Conservation (phyloP, 441 rosid genomes). For the Euphorbia corollata region DNA sequence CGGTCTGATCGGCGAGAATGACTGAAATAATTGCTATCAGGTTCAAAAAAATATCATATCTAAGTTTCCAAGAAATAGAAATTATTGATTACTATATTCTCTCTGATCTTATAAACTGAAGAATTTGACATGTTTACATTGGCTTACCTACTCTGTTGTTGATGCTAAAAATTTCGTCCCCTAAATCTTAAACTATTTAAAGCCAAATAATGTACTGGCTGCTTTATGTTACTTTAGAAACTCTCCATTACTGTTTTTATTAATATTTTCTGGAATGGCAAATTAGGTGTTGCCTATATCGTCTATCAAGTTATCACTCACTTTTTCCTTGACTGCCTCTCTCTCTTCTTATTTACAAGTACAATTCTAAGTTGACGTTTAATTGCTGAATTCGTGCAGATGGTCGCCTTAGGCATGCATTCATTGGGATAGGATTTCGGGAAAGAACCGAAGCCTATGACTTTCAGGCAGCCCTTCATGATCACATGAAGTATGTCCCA, state of each 20-base stretch:
- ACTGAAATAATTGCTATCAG: neutral
- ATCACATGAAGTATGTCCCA: conserved; percentile 72
- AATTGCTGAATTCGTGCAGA: conserved; percentile 36
- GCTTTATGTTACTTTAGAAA: neutral
- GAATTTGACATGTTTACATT: neutral
- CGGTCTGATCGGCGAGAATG: too few relatives aligned
- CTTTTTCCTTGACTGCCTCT: neutral
- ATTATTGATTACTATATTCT: neutral
- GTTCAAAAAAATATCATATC: neutral
- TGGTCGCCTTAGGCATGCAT: conserved; percentile 89
- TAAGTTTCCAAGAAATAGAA: too few relatives aligned
- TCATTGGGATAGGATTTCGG: conserved; percentile 90
- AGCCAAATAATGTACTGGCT: neutral
- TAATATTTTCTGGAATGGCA: neutral
- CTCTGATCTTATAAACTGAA: neutral
- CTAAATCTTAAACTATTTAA: neutral
- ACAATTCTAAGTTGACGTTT: conserved; percentile 5
- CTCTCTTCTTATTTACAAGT: neutral
- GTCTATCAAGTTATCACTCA: neutral
- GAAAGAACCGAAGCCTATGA: conserved; percentile 97
- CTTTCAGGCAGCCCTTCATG: conserved; percentile 95
- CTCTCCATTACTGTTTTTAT: neutral
- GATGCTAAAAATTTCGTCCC: conserved; percentile 1
- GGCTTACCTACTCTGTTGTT: neutral
- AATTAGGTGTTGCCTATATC: neutral